Conservation (phyloP, 2,329 filamentous ascomycete species). For the Ophiocordyceps camponoti-leonardi region DNA sequence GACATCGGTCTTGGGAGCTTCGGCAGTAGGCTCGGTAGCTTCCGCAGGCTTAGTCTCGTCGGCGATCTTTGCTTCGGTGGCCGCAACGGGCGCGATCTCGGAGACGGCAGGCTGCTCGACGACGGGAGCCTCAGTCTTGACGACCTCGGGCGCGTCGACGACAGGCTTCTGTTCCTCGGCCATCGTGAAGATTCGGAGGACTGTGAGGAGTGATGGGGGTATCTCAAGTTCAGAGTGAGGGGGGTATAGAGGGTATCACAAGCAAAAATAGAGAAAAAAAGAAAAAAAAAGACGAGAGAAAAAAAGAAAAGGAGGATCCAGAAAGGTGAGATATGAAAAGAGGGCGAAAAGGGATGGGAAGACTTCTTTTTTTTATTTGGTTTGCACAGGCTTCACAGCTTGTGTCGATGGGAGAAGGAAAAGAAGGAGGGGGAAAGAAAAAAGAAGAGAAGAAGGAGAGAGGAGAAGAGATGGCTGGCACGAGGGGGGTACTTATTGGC, state of each 20-base stretch:
- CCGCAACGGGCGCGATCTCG: slow-evolving; percentile 13
- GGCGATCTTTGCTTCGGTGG: slow-evolving; percentile 15
- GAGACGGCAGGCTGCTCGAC: slow-evolving; percentile 13
- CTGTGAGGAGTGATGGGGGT: slow-evolving; percentile 15
- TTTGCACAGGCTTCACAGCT: slow-evolving; percentile 12
- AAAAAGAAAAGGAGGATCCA: too few species aligned
- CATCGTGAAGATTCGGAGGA: slow-evolving; percentile 39
- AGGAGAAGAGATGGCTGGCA: slow-evolving; percentile 12
- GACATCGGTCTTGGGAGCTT: slow-evolving; percentile 24
- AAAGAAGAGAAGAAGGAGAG: slow-evolving; percentile 12
- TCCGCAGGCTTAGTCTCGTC: slow-evolving; percentile 6
- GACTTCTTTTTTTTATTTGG: too few species aligned
- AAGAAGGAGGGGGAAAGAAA: slow-evolving; percentile 7
- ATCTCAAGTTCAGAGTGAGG: slow-evolving; percentile 15
- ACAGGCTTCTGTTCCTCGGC: slow-evolving; percentile 57
- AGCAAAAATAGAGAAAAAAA: slow-evolving; percentile 25
- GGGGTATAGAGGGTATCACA: slow-evolving; percentile 37
- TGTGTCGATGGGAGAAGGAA: slow-evolving; percentile 8
- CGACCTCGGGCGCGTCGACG: slow-evolving; percentile 25
- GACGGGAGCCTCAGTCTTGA: slow-evolving; percentile 34
- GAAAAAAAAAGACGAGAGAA: slow-evolving; percentile 13
- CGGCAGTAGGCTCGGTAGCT: slow-evolving; percentile 20
- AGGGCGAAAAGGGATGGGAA: slow-evolving; percentile 10
- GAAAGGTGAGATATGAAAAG: too few species aligned
- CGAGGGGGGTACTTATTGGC: slow-evolving; percentile 24